Evolutionary conservation across 2,329 filamentous ascomycete genomes (phyloP).

Genomic region (Fusarium secorum): DNA sequence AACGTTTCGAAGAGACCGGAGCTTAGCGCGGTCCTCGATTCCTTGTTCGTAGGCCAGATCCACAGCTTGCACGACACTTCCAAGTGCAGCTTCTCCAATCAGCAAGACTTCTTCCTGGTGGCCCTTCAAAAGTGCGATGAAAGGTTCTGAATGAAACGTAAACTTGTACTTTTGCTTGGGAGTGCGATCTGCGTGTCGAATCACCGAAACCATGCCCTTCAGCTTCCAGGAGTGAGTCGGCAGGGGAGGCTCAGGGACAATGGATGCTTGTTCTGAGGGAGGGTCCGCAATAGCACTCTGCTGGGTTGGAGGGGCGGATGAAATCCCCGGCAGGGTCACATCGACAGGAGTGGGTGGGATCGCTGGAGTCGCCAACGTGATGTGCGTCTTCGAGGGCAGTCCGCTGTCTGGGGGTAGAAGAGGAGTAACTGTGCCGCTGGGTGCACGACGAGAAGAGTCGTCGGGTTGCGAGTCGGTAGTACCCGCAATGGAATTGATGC

Average conservation of each 20-base stretch:
- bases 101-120: constrained; percentile 96
- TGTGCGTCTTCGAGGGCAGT: constrained; percentile 47
- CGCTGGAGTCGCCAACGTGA: constrained; percentile 47
- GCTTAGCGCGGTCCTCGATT: constrained; percentile 84
- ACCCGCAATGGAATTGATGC: constrained; percentile 34
- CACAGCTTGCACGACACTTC: constrained; percentile 89
- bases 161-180: constrained; percentile 99
- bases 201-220: constrained; percentile 96
- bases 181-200: constrained; percentile 94
- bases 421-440: constrained; percentile 45
- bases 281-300: constrained; percentile 48
- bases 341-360: constrained; percentile 47
- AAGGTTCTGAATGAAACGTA: constrained; percentile 95
- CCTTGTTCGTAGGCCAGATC: constrained; percentile 79
- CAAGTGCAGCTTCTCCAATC: constrained; percentile 87
- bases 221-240: constrained; percentile 97
- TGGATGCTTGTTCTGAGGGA: constrained; percentile 43
- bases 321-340: constrained; percentile 36
- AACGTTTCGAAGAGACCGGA: constrained; percentile 85
- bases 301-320: constrained; percentile 44
- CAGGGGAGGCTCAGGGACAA: constrained; percentile 67
- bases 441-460: constrained; percentile 34
- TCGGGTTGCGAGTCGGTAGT: constrained; percentile 39
- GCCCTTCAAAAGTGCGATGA: constrained; percentile 91
- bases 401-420: constrained; percentile 43